Evolutionary conservation across 306 rosid genomes (phyloP).

Genomic region (Trifolium dubium): DNA sequence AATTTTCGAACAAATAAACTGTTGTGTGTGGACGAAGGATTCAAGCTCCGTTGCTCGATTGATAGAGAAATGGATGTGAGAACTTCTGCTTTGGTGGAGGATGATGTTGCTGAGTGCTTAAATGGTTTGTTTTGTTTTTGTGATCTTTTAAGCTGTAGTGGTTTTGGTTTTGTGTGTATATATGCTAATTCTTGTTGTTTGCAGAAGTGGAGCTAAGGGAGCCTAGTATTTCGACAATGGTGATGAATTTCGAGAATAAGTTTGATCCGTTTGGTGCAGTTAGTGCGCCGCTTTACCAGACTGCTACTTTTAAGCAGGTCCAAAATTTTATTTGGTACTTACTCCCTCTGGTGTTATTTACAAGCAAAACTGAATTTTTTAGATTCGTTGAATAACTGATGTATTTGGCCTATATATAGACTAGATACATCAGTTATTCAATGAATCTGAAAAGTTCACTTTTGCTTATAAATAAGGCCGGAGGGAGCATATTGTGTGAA

Average conservation of each 20-base stretch:
- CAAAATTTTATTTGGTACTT: neutral
- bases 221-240: slow-evolving; percentile 71
- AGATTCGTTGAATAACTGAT: too few relatives aligned
- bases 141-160: neutral
- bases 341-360: too few relatives aligned
- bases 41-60: slow-evolving; percentile 56
- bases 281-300: slow-evolving; percentile 84
- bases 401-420: too few relatives aligned
- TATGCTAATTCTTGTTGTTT: slow-evolving; percentile 35
- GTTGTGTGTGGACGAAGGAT: slow-evolving; percentile 41
- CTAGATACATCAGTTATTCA: too few relatives aligned
- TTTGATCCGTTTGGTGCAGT: slow-evolving; percentile 83
- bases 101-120: slow-evolving; percentile 43
- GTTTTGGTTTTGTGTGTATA: slow-evolving; percentile 24
- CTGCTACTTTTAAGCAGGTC: slow-evolving; percentile 97
- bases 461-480: too few relatives aligned
- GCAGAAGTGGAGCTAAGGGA: slow-evolving; percentile 61
- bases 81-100: slow-evolving; percentile 53
- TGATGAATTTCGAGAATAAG: slow-evolving; percentile 78
- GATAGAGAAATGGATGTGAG: slow-evolving; percentile 65
- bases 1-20: slow-evolving; percentile 43
- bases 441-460: too few relatives aligned
- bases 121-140: slow-evolving; percentile 50
- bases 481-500: neutral
- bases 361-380: too few relatives aligned